A percentile compares a stretch with the other conserved stretches of the same genome.
These are phyloP conservation scores for Pestalotiopsis sp. DNA, from an alignment of 2,329 filamentous ascomycete genomes.

Conservation along the genomic window DNA sequence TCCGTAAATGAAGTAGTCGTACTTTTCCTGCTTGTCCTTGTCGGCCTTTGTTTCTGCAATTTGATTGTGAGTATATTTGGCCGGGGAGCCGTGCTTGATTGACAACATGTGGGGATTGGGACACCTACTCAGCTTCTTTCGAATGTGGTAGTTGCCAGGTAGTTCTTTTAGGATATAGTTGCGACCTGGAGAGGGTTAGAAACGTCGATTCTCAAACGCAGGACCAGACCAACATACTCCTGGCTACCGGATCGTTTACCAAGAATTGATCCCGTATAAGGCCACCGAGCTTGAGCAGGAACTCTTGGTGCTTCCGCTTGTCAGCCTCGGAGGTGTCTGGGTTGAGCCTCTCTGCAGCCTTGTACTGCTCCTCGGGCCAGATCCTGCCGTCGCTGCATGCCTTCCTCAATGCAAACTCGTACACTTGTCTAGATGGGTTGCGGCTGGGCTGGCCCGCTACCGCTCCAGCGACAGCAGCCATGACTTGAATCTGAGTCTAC, in stretches of 20 bases:
- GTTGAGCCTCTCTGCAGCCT: slow-evolving; percentile 2
- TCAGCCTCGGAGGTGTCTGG: slow-evolving; percentile 13
- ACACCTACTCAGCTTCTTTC: slow-evolving; percentile 14
- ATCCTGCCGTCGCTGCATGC: slow-evolving; percentile 17
- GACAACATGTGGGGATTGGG: background rate
- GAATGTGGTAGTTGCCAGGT: slow-evolving; percentile 17
- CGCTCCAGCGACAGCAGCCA: background rate
- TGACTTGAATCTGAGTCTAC: background rate
- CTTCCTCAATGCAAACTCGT: slow-evolving; percentile 6
- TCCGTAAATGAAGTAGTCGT: slow-evolving; percentile 20
- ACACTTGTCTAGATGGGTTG: background rate
- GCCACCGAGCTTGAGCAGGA: slow-evolving; percentile 15
- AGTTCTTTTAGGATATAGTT: slow-evolving; percentile 14
- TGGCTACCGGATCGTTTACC: slow-evolving; percentile 7
- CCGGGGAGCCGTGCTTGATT: no score
- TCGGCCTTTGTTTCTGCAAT: background rate
- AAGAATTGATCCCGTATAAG: slow-evolving; percentile 17
- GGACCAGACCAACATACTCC: background rate
- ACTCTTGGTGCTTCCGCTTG: slow-evolving; percentile 13
- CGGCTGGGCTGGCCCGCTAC: background rate
- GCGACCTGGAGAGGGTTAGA: slow-evolving; percentile 11
- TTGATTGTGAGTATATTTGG: background rate
- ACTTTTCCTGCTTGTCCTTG: slow-evolving; percentile 4
- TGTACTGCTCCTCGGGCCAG: slow-evolving; percentile 15
- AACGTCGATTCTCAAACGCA: background rate